Percentiles rank a stretch among this genome's conserved stretches.
Conservation (phyloP, 2,329 filamentous ascomycete species). For the Botrytis galanthina region DNA sequence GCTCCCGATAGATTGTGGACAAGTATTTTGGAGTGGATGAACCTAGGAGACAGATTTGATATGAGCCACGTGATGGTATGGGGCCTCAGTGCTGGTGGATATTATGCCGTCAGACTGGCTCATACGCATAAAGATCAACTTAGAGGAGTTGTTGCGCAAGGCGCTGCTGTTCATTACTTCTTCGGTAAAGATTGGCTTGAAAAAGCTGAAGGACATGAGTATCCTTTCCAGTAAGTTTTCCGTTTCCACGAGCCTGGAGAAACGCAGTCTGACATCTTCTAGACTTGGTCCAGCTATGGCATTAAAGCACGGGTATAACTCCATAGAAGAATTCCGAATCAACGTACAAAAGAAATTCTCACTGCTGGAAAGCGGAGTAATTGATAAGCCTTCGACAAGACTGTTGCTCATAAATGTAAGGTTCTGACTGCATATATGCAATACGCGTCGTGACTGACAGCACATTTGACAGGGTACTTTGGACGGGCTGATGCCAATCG, state of each 20-base stretch:
- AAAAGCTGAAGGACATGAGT: constrained; percentile 63
- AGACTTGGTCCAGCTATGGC: constrained; percentile 55
- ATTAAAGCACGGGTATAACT: constrained; percentile 60
- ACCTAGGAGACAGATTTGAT: constrained; percentile 50
- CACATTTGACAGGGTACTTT: constrained; percentile 49
- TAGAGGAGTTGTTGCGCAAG: constrained; percentile 58
- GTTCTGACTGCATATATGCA: constrained; percentile 28
- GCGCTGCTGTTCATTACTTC: constrained; percentile 62
- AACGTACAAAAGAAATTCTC: constrained; percentile 61
- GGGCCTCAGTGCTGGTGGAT: constrained; percentile 65
- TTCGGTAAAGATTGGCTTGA: constrained; percentile 59
- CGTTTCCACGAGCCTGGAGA: neutral
- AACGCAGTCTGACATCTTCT: constrained; percentile 15
- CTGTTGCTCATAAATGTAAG: constrained; percentile 59
- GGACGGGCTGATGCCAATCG: constrained; percentile 66
- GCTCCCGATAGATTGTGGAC: constrained; percentile 61
- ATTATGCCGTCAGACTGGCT: constrained; percentile 66
- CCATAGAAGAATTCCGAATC: constrained; percentile 53
- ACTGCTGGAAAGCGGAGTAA: constrained; percentile 56
- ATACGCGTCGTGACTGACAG: neutral
- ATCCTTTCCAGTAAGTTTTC: constrained; percentile 54
- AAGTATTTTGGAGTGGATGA: constrained; percentile 61
- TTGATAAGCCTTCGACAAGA: constrained; percentile 54
- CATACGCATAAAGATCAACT: constrained; percentile 60
- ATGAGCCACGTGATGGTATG: constrained; percentile 57